Conservation (phyloP, 2,329 filamentous ascomycete genomes). For the Penicillium sp. region DNA sequence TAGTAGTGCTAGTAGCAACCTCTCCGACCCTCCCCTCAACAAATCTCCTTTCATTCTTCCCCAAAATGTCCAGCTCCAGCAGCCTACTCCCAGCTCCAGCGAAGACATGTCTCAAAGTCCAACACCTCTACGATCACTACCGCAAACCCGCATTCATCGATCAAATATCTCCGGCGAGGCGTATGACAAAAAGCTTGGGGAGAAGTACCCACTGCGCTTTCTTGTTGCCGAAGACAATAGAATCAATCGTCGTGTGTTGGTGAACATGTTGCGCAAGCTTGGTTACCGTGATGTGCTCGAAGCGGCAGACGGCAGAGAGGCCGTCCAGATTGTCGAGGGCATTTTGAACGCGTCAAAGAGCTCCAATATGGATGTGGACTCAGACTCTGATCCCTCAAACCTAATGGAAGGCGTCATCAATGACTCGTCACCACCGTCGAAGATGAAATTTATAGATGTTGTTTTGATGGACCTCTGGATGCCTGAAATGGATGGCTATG, state of each 20-base stretch:
- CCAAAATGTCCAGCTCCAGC: slow-evolving; percentile 30
- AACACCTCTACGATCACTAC: slow-evolving; percentile 21
- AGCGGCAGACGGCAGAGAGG: slow-evolving; percentile 69
- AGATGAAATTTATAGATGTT: slow-evolving; percentile 56
- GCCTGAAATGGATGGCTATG: slow-evolving; percentile 72
- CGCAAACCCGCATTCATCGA: slow-evolving; percentile 28
- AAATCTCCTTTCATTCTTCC: slow-evolving; percentile 26
- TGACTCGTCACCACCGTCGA: slow-evolving; percentile 25
- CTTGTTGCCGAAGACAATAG: slow-evolving; percentile 73
- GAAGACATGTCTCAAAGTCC: slow-evolving; percentile 29
- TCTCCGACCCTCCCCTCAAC: slow-evolving; percentile 21
- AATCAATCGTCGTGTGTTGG: slow-evolving; percentile 68
- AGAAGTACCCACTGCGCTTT: slow-evolving; percentile 64
- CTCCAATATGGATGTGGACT: slow-evolving; percentile 1
- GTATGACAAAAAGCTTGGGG: slow-evolving; percentile 60
- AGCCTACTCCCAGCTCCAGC: slow-evolving; percentile 30
- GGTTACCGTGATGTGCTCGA: slow-evolving; percentile 65
- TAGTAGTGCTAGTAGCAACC: slow-evolving; percentile 25
- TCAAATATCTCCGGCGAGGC: slow-evolving; percentile 27
- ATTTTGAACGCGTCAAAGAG: slow-evolving; percentile 35
- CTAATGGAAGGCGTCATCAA: slow-evolving; percentile 17
- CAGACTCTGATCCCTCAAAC: slow-evolving; percentile 21
- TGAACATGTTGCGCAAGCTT: slow-evolving; percentile 67
- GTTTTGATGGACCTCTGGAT: slow-evolving; percentile 78
- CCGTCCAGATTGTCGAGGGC: slow-evolving; percentile 61